phyloP scores from a whole-genome alignment of 2,329 filamentous ascomycete genomes.

The Nigrograna mackinnonii region DNA sequence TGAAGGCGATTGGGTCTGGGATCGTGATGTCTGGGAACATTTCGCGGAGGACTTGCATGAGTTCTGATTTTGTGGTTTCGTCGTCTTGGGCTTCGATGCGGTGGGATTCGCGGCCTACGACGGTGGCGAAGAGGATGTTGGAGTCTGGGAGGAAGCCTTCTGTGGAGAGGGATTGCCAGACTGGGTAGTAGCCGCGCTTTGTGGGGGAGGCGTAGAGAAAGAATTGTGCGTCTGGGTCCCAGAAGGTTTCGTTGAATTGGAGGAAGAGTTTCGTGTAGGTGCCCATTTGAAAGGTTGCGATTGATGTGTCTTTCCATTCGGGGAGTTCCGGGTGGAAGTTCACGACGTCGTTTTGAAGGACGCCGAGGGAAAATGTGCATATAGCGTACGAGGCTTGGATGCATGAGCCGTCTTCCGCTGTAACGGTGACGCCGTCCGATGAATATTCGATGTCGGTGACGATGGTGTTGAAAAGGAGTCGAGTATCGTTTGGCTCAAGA shows the following conservation, averaged over 20 bases:
- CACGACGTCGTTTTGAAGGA: slow-evolving; percentile 65
- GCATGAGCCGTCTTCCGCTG: slow-evolving; percentile 58
- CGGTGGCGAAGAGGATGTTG: slow-evolving; percentile 68
- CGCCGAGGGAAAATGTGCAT: slow-evolving; percentile 69
- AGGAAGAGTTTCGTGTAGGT: slow-evolving; percentile 76
- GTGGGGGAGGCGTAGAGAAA: slow-evolving; percentile 57
- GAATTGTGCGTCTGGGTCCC: slow-evolving; percentile 59
- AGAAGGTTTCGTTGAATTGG: slow-evolving; percentile 70
- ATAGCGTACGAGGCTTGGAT: slow-evolving; percentile 65
- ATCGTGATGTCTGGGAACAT: slow-evolving; percentile 65
- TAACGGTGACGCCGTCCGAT: slow-evolving; percentile 56
- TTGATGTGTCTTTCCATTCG: slow-evolving; percentile 65
- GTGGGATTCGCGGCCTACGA: slow-evolving; percentile 61
- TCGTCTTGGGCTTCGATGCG: slow-evolving; percentile 63
- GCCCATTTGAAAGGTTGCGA: slow-evolving; percentile 68
- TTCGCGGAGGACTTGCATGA: slow-evolving; percentile 59
- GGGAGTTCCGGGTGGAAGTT: slow-evolving; percentile 63
- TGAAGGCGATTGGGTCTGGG: slow-evolving; percentile 63
- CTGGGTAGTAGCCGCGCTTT: slow-evolving; percentile 58
- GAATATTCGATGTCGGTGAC: slow-evolving; percentile 61
- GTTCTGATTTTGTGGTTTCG: slow-evolving; percentile 59
- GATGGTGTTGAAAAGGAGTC: slow-evolving; percentile 62
- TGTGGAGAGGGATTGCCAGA: slow-evolving; percentile 66
- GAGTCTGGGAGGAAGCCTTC: slow-evolving; percentile 63
- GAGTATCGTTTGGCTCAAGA: slow-evolving; percentile 56